phyloP scores from a whole-genome alignment of 2,329 filamentous ascomycete species.

The Leptodontidium sp. region DNA sequence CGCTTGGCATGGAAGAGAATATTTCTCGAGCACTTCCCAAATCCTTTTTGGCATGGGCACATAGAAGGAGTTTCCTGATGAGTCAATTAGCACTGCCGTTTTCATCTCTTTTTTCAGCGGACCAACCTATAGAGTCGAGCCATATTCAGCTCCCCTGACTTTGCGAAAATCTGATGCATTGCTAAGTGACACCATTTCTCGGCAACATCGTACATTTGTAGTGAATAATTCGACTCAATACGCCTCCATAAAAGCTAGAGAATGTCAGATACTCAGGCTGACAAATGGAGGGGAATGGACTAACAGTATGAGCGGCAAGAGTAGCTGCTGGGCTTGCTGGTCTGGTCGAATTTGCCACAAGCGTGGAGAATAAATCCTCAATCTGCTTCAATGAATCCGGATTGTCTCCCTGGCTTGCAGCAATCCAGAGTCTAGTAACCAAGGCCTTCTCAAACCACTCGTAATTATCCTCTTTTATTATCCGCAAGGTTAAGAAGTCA shows the following conservation, averaged over 20 bases:
- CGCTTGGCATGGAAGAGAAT: slow-evolving; percentile 66
- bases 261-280: slow-evolving; percentile 29
- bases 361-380: slow-evolving; percentile 53
- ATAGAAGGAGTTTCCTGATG: slow-evolving; percentile 75
- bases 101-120: background rate
- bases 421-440: slow-evolving; percentile 73
- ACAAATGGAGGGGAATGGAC: slow-evolving; percentile 40
- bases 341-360: slow-evolving; percentile 55
- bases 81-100: slow-evolving; percentile 12
- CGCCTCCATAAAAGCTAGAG: slow-evolving; percentile 81
- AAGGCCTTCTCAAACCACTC: slow-evolving; percentile 75
- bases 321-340: slow-evolving; percentile 67
- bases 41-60: slow-evolving; percentile 67
- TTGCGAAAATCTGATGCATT: slow-evolving; percentile 71
- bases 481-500: slow-evolving; percentile 66
- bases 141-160: slow-evolving; percentile 70
- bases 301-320: slow-evolving; percentile 71
- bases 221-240: slow-evolving; percentile 65
- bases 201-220: slow-evolving; percentile 61
- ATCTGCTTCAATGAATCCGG: slow-evolving; percentile 50
- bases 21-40: slow-evolving; percentile 60
- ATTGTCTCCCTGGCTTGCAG: slow-evolving; percentile 55
- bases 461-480: slow-evolving; percentile 58
- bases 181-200: slow-evolving; percentile 77
- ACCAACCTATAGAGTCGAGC: slow-evolving; percentile 71